phyloP scores from a whole-genome alignment of 371 early-diverging fungal genomes.

The Mucor saturninus region DNA sequence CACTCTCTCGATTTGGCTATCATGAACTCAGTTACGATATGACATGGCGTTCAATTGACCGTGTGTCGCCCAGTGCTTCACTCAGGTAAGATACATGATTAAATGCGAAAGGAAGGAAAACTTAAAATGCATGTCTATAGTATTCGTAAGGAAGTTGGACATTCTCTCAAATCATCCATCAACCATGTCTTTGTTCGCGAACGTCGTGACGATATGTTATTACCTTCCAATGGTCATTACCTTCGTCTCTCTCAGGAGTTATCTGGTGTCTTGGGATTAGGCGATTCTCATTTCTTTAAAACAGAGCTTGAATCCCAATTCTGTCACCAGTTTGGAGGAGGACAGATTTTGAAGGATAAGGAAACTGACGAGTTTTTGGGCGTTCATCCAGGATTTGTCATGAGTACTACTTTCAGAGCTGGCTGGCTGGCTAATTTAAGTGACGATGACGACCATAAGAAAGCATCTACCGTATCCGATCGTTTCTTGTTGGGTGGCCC shows the following conservation, averaged over 20 bases:
- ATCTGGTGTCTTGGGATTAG: constrained; percentile 78
- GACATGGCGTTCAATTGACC: constrained; percentile 81
- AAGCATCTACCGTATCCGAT: constrained; percentile 71
- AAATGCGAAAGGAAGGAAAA: background rate
- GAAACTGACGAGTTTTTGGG: constrained; percentile 33
- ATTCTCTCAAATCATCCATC: constrained; percentile 85
- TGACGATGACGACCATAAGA: constrained; percentile 31
- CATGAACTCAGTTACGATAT: constrained; percentile 77
- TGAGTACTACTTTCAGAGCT: constrained; percentile 64
- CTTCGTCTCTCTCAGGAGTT: constrained; percentile 72
- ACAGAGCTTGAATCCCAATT: constrained; percentile 67
- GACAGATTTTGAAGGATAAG: constrained; percentile 33
- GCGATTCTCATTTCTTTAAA: constrained; percentile 79
- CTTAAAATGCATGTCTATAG: constrained; percentile 41
- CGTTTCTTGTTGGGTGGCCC: constrained; percentile 91
- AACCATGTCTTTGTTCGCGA: constrained; percentile 73
- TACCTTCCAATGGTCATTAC: constrained; percentile 80
- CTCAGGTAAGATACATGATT: constrained; percentile 53
- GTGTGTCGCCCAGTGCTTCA: constrained; percentile 75
- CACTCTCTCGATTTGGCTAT: constrained; percentile 58
- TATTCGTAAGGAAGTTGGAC: constrained; percentile 87
- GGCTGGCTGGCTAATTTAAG: constrained; percentile 72
- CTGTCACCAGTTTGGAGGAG: constrained; percentile 44
- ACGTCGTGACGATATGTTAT: constrained; percentile 73
- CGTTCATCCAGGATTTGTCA: constrained; percentile 44